Evolutionary conservation across 2,329 filamentous ascomycete genomes (phyloP), one percentile per base, ranked within the genome.

Genomic region (Talaromyces sp.): DNA sequence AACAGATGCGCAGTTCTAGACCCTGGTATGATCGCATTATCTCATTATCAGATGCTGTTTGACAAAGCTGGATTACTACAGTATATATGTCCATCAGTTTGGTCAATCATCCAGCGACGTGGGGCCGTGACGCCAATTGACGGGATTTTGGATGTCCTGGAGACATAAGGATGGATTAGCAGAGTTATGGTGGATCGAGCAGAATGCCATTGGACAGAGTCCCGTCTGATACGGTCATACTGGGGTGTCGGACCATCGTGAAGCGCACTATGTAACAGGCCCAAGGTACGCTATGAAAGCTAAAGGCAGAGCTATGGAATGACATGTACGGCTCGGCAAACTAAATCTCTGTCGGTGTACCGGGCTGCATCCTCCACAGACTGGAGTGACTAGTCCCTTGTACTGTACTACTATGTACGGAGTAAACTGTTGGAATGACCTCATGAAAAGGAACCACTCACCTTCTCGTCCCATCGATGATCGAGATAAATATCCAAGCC

Each of bases 51-150:
- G 29, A 34, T 19, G 51, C 27, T 54, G 29, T 2, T 53, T 53
- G 49, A 17, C 47, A 27, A 22, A 29, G 25, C 25, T 51, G 43
- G 7, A 1, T 11, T 6, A n/a, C n/a, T 8, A 43, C 2, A 40
- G 38, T 38, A 17, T 43, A 8, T 43, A 43, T 54, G 51, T 22
- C 29, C n/a, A 54, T 36, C 51, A 53, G 27, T 19, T 17, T 53
- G 49, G 49, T 53, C 29, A 54, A 54, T 36, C 27, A 36, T 34
- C 27, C 22, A 43, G 56, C 19, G 34, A 17, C 29, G 56, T 59
- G 56, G 56, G 56, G 19, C 36, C 36, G 56, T 59, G 56, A 59
- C 36, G 56, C 56, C 38, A 45, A 59, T 31, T 13, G 38, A 29
- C 27, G 11, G 31, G 31, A 34, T 34, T 22, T 7, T 31, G 49